These are phyloP conservation scores for Nicotiana paniculata DNA, from an alignment of 257 asterid species.

Conservation along the genomic window DNA sequence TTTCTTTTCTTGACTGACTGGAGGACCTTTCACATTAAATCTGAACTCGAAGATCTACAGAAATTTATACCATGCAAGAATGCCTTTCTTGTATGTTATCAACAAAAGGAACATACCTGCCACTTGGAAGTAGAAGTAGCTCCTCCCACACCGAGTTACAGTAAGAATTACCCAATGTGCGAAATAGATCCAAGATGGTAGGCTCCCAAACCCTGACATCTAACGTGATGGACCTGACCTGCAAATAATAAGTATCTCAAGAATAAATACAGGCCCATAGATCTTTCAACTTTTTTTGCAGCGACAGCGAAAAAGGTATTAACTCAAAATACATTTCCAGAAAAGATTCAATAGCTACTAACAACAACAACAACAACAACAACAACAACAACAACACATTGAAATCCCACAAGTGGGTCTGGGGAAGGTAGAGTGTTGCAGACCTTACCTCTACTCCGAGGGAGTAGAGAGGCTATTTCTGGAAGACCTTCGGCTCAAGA, in stretches of 20 bases:
- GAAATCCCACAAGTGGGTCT: too few species aligned
- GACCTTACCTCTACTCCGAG: too few species aligned
- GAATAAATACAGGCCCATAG: neutral
- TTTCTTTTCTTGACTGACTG: neutral
- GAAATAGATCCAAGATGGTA: conserved; percentile 68
- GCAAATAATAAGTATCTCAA: conserved; percentile 20
- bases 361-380: neutral
- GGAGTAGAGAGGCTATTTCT: too few species aligned
- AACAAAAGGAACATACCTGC: conserved; percentile 44
- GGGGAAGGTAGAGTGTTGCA: too few species aligned
- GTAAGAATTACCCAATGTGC: conserved; percentile 71
- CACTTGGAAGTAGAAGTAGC: conserved; percentile 50
- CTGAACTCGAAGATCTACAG: neutral
- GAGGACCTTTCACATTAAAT: neutral
- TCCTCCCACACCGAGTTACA: conserved; percentile 96
- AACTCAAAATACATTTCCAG: neutral
- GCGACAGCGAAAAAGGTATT: neutral
- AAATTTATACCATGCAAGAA: neutral
- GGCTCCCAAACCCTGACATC: conserved; percentile 99
- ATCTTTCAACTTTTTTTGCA: neutral
- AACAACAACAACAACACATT: neutral
- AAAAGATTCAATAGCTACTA: conserved; percentile 3
- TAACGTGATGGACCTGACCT: conserved; percentile 89
- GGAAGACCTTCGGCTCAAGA: too few species aligned
- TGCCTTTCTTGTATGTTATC: neutral